Conservation (phyloP, 768 basidiomycete species). For the Termitomyces sp. region DNA sequence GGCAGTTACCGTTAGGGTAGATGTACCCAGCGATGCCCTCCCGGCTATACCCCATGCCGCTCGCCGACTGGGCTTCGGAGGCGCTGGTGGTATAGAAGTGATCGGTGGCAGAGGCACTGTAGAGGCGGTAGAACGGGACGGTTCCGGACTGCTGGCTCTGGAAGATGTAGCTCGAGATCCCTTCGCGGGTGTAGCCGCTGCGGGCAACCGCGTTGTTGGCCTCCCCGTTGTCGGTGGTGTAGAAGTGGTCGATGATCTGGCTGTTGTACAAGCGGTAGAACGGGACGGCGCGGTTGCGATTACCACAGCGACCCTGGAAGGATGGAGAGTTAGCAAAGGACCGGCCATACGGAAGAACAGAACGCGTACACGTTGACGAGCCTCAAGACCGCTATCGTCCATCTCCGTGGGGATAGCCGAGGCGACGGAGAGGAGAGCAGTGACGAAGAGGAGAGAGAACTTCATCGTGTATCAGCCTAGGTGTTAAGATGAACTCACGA, state of each 20-base stretch:
- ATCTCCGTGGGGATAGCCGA: not conserved
- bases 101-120: slow-evolving; percentile 12
- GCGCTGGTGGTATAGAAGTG: slow-evolving; percentile 26
- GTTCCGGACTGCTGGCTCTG: slow-evolving; percentile 10
- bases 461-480: slow-evolving; percentile 9
- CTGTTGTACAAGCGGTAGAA: slow-evolving; percentile 6
- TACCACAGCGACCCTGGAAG: not conserved
- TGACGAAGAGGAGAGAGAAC: slow-evolving; percentile 4
- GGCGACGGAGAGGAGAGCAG: not conserved
- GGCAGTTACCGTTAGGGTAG: slow-evolving; percentile 9
- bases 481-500: not conserved
- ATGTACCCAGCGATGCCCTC: slow-evolving; percentile 23
- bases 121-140: slow-evolving; percentile 24
- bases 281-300: not conserved
- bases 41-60: slow-evolving; percentile 13
- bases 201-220: slow-evolving; percentile 9
- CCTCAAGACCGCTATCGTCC: not conserved
- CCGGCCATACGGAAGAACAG: too few species aligned
- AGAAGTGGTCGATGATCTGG: slow-evolving; percentile 16
- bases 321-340: not conserved
- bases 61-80: slow-evolving; percentile 16
- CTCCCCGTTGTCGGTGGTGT: slow-evolving; percentile 13
- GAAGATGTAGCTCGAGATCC: slow-evolving; percentile 17
- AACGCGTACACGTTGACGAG: slow-evolving; percentile 1
- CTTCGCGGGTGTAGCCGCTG: slow-evolving; percentile 8